Evolutionary conservation across 192 early-diverging fungal genomes (phyloP), one percentile per base, ranked within the genome.

Genomic region (Coemansia sp.): DNA sequence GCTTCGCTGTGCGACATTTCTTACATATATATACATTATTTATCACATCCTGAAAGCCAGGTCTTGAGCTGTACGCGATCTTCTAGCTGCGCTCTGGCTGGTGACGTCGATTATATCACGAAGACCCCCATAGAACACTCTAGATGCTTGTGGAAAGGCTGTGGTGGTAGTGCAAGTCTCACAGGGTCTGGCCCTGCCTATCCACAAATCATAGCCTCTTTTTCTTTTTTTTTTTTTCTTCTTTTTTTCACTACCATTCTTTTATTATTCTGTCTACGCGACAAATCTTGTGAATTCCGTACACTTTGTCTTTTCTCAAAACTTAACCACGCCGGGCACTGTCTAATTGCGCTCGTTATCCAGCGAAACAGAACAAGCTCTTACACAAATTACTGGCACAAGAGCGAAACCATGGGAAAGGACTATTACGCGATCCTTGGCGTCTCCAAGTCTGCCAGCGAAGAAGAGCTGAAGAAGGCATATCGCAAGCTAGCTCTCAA

Each of bases 391-490:
- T 40, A 32, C 27, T 13, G 44, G 17, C 36, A 29, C 50, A 24
- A 39, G 39, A 39, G 19, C 20, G 7, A 11, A 32, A 64, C 50
- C 44, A 85, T 90, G 79, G 88, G 93, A 60, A 98, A 98, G 75
- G 96, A 99, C 75, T 98, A 96, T 71, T 99, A 99, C 82, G 89
- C 95, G 78, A 91, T 98, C 64, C 75, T 99, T 17, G 93, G 90
- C 10, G 76, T 96, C 20, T 31, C 77, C 10, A 91, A 91, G 74
- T 80, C 85, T 46, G 92, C 95, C 11, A 76, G 76, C 27, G 95
- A 98, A 17, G 87, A 87, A 20, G 91, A 89, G 42, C 89, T 94
- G 69, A 92, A 92, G 68, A 91, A 91, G 81, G 92, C 92, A 12
- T 94, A 94, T 66, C 85, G 89, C 72, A 92, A 89, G 68, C 73